Evolutionary conservation across 345 rosid genomes (phyloP), one percentile per base, ranked within the genome.

Genomic region (Gossypium thurberi): DNA sequence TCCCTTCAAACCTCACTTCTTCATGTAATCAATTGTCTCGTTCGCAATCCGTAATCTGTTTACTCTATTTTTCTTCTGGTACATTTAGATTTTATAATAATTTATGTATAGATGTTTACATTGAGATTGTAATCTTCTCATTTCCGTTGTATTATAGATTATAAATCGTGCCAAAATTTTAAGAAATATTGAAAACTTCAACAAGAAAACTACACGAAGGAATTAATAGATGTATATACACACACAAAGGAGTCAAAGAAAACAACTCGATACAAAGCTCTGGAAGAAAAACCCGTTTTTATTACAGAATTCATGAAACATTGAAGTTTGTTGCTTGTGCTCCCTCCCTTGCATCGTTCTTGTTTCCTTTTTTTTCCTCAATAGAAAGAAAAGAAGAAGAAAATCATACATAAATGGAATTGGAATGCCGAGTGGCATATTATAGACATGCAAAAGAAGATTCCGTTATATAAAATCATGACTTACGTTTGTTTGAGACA

Each of bases 401-500:
- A 33, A 33, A 33, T 28, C n/a, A 59, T 33, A 17, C 69, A 21
- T 12, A 12, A 44, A 33, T 46, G 37, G 42, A 66, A 66, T 15
- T 9, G 6, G 23, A 67, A 67, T 47, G 56, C 14, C 12, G 1
- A 21, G 1, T 66, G 17, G 26, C 70, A 13, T 8, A 47, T 10
- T 47, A 10, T 15, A 20, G 25, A 14, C 56, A 51, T 63, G 37
- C 8, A 65, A 66, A 15, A 51, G 10, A 17, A 13, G 43, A 3
- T n/a, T 20, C 21, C 26, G 8, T 8, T 26, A 15, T 33, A 28
- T 52, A 33, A 3, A 4, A 53, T 28, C 66, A 81, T 0, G 51
- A 70, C 79, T 59, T 72, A 14, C 62, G 73, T 40, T 74, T 80
- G 23, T 37, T 69, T n/a, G 80, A 40, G 65, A 76, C 76, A 14